Evolutionary conservation across 495 filamentous ascomycete species (phyloP).

Genomic region (Aspergillus indologenus): DNA sequence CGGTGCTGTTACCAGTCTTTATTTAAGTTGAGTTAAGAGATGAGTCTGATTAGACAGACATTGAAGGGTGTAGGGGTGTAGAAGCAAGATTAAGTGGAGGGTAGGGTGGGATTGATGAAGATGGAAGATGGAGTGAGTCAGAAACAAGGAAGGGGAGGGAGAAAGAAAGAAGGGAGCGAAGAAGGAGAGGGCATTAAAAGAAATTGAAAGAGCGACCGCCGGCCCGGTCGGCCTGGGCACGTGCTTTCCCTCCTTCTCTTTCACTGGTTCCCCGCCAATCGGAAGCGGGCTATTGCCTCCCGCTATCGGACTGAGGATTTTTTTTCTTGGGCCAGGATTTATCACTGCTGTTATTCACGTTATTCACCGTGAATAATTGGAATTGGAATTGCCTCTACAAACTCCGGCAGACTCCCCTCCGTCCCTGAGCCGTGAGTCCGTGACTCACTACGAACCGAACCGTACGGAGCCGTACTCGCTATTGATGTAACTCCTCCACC

Average conservation of each 20-base stretch:
- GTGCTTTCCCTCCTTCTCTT: conserved; percentile 32
- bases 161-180: conserved; percentile 23
- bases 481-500: background rate
- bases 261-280: conserved; percentile 29
- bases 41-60: conserved; percentile 29
- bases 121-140: conserved; percentile 10
- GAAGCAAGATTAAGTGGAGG: background rate
- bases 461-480: background rate
- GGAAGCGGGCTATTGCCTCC: conserved; percentile 18
- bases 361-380: background rate
- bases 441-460: background rate
- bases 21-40: conserved; percentile 12
- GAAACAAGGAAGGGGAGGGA: conserved; percentile 10
- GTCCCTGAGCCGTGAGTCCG: background rate
- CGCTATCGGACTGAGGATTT: conserved; percentile 18
- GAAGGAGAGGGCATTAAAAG: conserved; percentile 22
- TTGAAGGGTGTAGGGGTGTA: conserved; percentile 10
- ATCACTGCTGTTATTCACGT: background rate
- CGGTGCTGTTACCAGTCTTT: conserved; percentile 41
- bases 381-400: background rate
- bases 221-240: conserved; percentile 31
- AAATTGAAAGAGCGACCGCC: conserved; percentile 24
- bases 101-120: conserved; percentile 10
- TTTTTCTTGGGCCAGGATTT: background rate
- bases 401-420: too few species aligned